Evolutionary conservation across 2,329 filamentous ascomycete genomes (phyloP).

Genomic region (Xylariaceae sp.): DNA sequence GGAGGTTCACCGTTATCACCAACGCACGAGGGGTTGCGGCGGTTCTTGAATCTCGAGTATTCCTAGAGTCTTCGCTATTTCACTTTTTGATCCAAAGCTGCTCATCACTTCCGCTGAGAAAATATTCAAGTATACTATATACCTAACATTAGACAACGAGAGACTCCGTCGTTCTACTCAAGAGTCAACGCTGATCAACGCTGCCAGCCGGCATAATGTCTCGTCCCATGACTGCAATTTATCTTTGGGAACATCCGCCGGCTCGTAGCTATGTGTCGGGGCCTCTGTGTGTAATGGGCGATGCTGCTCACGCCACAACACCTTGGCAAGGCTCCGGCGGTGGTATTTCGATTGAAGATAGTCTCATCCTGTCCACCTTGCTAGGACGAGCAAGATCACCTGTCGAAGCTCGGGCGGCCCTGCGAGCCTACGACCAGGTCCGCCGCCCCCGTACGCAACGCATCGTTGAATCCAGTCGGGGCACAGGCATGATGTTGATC

Average conservation of each 20-base stretch:
- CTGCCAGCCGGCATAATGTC: too few relatives aligned
- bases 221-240: too few relatives aligned
- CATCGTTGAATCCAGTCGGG: constrained; percentile 25
- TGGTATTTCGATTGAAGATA: constrained; percentile 26
- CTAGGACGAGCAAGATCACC: constrained; percentile 15
- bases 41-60: too few relatives aligned
- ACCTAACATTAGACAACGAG: too few relatives aligned
- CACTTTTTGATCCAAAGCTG: too few relatives aligned
- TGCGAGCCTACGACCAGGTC: constrained; percentile 22
- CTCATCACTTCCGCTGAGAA: too few relatives aligned
- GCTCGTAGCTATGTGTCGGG: constrained; percentile 23
- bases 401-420: constrained; percentile 15
- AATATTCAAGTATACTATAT: too few relatives aligned
- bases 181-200: too few relatives aligned
- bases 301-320: constrained; percentile 22
- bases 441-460: constrained; percentile 24
- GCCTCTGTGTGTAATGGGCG: constrained; percentile 20
- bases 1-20: too few relatives aligned
- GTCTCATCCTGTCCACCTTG: constrained; percentile 21
- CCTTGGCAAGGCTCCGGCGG: constrained; percentile 25
- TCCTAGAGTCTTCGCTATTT: too few relatives aligned
- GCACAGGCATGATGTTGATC: constrained; percentile 18
- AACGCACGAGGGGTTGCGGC: too few relatives aligned
- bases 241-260: constrained; percentile 27
- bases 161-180: too few relatives aligned